Conservation (phyloP, 2,329 filamentous ascomycete genomes). For the Fusarium devonianum region DNA sequence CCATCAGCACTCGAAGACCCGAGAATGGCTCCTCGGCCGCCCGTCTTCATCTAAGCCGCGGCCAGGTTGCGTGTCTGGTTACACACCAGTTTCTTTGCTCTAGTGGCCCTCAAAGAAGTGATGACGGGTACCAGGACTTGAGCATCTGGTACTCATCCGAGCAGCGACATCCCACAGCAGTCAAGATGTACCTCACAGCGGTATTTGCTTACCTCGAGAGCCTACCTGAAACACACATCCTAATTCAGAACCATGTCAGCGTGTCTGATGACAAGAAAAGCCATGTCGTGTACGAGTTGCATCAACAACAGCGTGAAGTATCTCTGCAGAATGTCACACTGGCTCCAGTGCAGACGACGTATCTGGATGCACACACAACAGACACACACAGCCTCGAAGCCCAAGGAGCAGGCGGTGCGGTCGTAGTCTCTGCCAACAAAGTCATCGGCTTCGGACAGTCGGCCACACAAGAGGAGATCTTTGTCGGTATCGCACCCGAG, state of each 20-base stretch:
- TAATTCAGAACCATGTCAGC: conserved; percentile 2
- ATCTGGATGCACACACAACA: conserved; percentile 38
- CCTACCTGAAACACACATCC: conserved; percentile 8
- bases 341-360: conserved; percentile 18
- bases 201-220: conserved; percentile 43
- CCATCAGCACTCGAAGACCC: no score
- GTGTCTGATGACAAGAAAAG: rapidly evolving
- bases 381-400: conserved; percentile 29
- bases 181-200: conserved; percentile 42
- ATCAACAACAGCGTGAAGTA: background rate
- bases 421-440: conserved; percentile 47
- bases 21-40: no score
- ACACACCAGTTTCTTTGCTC: conserved; percentile 45
- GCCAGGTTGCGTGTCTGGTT: conserved; percentile 42
- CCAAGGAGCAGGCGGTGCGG: conserved; percentile 39
- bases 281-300: conserved; percentile 35
- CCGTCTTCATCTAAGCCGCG: conserved; percentile 33
- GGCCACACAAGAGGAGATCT: conserved; percentile 48
- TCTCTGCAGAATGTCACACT: conserved; percentile 11
- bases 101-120: conserved; percentile 29
- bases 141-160: conserved; percentile 45
- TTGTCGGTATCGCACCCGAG: conserved; percentile 46
- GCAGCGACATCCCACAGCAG: conserved; percentile 43
- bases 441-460: conserved; percentile 47
- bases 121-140: conserved; percentile 44